phyloP scores from a whole-genome alignment of 2,329 filamentous ascomycete species.

The Ascosphaera aggregata region DNA sequence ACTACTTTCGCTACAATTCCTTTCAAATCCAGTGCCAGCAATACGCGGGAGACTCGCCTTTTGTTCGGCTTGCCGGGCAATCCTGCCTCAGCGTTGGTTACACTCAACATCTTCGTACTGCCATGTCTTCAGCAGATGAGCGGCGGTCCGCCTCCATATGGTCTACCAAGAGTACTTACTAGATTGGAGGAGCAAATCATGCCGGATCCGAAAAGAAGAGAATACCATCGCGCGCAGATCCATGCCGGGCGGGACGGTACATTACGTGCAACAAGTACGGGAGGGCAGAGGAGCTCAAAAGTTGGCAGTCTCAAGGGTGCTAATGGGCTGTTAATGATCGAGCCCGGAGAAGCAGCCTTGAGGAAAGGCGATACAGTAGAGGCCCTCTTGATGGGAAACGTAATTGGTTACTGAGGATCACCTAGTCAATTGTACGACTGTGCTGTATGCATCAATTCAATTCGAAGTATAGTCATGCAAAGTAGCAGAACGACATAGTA shows the following conservation, averaged over 20 bases:
- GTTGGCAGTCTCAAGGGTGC: conserved; percentile 77
- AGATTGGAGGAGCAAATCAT: conserved; percentile 46
- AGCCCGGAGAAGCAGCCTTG: conserved; percentile 26
- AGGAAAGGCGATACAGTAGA: conserved; percentile 48
- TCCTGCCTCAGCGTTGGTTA: conserved; percentile 78
- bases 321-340: conserved; percentile 56
- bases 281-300: conserved; percentile 61
- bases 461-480: no score
- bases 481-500: no score
- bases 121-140: conserved; percentile 59
- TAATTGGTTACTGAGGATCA: conserved; percentile 9
- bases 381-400: conserved; percentile 51
- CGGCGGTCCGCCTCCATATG: conserved; percentile 39
- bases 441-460: no score
- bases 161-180: conserved; percentile 51
- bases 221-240: conserved; percentile 77
- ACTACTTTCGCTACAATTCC: conserved; percentile 88
- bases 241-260: conserved; percentile 37
- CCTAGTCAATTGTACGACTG: no score
- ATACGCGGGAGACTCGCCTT: conserved; percentile 35
- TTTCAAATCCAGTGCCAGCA: conserved; percentile 20
- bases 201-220: conserved; percentile 51
- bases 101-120: conserved; percentile 82
- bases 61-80: conserved; percentile 89
- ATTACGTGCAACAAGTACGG: conserved; percentile 59